These are phyloP conservation scores for Phascolomyces articulosus DNA, from an alignment of 371 early-diverging fungal genomes.

Conservation along the genomic window DNA sequence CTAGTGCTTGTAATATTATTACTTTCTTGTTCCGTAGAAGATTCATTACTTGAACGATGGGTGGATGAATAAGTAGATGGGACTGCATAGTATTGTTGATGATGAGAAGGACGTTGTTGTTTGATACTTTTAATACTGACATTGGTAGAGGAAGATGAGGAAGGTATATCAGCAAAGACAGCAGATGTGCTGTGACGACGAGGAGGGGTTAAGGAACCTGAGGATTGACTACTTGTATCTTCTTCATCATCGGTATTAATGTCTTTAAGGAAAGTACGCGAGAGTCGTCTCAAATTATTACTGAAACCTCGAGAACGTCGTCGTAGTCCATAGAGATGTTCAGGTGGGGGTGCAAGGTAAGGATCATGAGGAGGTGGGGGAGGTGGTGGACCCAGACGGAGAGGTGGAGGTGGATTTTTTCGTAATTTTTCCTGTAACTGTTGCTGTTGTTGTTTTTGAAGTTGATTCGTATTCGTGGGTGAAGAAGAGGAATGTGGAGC, in stretches of 20 bases:
- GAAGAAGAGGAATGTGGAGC: background rate
- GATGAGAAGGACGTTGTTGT: background rate
- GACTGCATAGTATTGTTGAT: background rate
- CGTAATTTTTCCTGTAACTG: too few species aligned
- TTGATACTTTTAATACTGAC: background rate
- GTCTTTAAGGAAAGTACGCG: background rate
- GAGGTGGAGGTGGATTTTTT: too few species aligned
- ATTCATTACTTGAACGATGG: background rate
- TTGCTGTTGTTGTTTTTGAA: background rate
- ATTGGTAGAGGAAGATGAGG: background rate
- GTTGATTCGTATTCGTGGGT: background rate
- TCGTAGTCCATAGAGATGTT: conserved; percentile 1
- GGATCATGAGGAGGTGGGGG: background rate
- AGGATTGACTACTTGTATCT: background rate
- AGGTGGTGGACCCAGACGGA: background rate
- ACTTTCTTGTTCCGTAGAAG: too few species aligned
- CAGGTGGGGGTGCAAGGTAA: background rate
- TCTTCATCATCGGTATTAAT: background rate
- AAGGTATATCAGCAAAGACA: background rate
- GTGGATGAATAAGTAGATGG: background rate
- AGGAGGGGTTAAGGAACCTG: background rate
- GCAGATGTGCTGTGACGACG: background rate
- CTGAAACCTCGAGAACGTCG: background rate
- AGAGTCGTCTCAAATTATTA: conserved; percentile 1
- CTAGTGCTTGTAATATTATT: background rate